A percentile compares a stretch with the other conserved stretches of the same genome.
phyloP scores from a whole-genome alignment of 768 basidiomycete genomes.

The Phallus indusiatus region DNA sequence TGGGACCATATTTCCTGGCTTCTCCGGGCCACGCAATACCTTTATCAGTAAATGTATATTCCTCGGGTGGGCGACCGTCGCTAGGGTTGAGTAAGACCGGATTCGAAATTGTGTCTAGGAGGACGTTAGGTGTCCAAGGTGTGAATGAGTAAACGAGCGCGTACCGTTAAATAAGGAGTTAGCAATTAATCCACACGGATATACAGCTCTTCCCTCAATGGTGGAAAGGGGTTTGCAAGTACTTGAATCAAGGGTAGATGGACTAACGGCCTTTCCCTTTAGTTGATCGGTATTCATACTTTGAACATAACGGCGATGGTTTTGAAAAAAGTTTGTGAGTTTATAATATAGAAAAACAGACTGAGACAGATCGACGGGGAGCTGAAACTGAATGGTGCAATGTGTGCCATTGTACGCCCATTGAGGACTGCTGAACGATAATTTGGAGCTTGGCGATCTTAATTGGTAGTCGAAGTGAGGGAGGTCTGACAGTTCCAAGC shows the following conservation, averaged over 20 bases:
- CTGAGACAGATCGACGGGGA: slow-evolving; percentile 65
- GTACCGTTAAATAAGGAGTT: slow-evolving; percentile 94
- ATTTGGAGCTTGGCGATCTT: slow-evolving; percentile 44
- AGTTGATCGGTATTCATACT: slow-evolving; percentile 81
- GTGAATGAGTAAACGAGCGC: slow-evolving; percentile 13
- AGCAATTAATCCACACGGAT: slow-evolving; percentile 95
- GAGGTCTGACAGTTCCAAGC: slow-evolving; percentile 39
- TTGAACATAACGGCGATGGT: slow-evolving; percentile 96
- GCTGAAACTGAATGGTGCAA: slow-evolving; percentile 74
- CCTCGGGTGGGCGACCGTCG: slow-evolving; percentile 28
- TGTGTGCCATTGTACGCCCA: slow-evolving; percentile 56
- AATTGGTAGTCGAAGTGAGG: slow-evolving; percentile 62
- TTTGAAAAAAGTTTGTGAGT: slow-evolving; percentile 94
- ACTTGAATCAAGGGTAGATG: slow-evolving; percentile 44
- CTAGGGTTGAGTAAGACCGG: slow-evolving; percentile 49
- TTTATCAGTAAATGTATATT: slow-evolving; percentile 64
- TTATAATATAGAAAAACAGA: slow-evolving; percentile 94
- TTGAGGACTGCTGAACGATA: slow-evolving; percentile 42
- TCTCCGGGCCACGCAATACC: slow-evolving; percentile 98
- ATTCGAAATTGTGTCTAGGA: slow-evolving; percentile 67
- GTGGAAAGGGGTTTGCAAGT: slow-evolving; percentile 79
- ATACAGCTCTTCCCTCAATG: slow-evolving; percentile 49
- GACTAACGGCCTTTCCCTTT: slow-evolving; percentile 53
- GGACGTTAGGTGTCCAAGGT: neutral
- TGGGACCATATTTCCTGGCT: slow-evolving; percentile 73